Conservation (phyloP, 768 basidiomycete genomes). For the Pleurotus eryngii region DNA sequence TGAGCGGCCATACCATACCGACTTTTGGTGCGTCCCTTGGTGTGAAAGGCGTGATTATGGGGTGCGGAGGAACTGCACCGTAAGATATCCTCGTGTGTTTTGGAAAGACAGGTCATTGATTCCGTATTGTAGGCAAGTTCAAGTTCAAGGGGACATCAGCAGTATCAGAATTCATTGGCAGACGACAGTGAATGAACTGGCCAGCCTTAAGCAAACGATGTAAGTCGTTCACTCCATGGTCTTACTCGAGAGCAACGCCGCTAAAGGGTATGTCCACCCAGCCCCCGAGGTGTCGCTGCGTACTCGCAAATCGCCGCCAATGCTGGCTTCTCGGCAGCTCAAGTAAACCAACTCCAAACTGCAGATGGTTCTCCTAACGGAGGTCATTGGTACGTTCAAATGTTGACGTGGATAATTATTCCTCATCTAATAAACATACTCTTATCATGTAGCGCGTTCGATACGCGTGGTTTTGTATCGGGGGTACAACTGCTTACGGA, state of each 20-base stretch:
- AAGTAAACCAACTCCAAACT: conserved; percentile 18
- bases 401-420: background rate
- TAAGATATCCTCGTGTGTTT: conserved; percentile 2
- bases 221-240: background rate
- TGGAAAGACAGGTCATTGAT: background rate
- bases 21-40: conserved; percentile 20
- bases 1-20: conserved; percentile 22
- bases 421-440: background rate
- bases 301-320: conserved; percentile 20
- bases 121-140: conserved; percentile 16
- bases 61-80: conserved; percentile 23
- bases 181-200: conserved; percentile 20
- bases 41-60: conserved; percentile 20
- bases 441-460: background rate
- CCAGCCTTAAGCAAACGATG: conserved; percentile 19
- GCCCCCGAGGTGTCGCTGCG: conserved; percentile 11
- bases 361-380: conserved; percentile 21
- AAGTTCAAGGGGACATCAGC: conserved; percentile 22
- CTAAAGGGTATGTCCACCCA: background rate
- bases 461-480: background rate
- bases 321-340: conserved; percentile 13
- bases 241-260: background rate
- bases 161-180: conserved; percentile 22
- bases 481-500: conserved; percentile 3
- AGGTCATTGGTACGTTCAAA: background rate